A percentile compares a stretch with the other conserved stretches of the same genome.
These are phyloP conservation scores for Albatrellus sp. DNA, from an alignment of 1,284 basidiomycete species.

Conservation along the genomic window DNA sequence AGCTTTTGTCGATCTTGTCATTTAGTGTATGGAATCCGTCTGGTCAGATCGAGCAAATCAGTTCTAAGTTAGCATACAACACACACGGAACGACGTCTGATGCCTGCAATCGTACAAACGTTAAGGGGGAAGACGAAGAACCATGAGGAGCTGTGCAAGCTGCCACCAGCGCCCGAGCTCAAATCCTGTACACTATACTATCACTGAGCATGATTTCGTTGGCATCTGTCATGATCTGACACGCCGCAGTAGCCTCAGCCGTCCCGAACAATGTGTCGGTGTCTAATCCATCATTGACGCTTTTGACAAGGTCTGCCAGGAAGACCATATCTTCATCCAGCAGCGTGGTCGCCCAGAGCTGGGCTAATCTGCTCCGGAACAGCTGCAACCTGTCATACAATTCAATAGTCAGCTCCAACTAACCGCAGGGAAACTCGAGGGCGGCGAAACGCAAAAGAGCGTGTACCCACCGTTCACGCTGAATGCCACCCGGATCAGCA, in stretches of 20 bases:
- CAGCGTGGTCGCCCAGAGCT: slow-evolving; percentile 55
- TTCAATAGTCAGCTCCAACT: background rate
- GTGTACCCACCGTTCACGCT: slow-evolving; percentile 41
- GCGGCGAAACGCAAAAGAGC: background rate
- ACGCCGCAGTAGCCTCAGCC: slow-evolving; percentile 67
- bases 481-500: slow-evolving; percentile 25
- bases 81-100: too few relatives aligned
- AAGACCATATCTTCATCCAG: slow-evolving; percentile 70
- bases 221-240: slow-evolving; percentile 67
- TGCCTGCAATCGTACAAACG: too few relatives aligned
- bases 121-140: too few relatives aligned
- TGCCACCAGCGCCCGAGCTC: slow-evolving; percentile 7
- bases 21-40: background rate
- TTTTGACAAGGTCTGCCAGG: slow-evolving; percentile 58
- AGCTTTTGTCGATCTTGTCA: background rate
- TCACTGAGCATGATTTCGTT: slow-evolving; percentile 87
- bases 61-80: too few relatives aligned
- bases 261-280: slow-evolving; percentile 66
- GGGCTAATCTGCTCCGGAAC: slow-evolving; percentile 67
- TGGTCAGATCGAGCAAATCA: too few relatives aligned
- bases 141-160: too few relatives aligned
- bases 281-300: slow-evolving; percentile 70
- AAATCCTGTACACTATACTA: slow-evolving; percentile 67
- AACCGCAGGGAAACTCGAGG: slow-evolving; percentile 1
- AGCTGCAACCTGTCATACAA: slow-evolving; percentile 45